Evolutionary conservation across 345 rosid genomes (phyloP), one percentile per base, ranked within the genome.

Genomic region (Geranium brycei): DNA sequence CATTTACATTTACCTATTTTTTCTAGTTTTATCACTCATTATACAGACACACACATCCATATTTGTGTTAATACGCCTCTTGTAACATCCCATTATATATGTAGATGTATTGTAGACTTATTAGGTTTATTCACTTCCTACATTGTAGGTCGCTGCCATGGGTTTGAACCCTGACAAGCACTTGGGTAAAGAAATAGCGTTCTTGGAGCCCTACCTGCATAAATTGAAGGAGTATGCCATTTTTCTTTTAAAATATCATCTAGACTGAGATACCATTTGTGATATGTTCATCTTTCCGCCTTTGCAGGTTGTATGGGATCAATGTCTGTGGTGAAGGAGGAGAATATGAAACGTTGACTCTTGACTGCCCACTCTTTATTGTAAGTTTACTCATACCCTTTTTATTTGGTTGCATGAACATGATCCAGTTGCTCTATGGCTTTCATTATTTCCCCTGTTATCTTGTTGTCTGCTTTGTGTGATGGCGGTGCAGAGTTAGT

Each of bases 241-340:
- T 62, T 60, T 58, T 51, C 17, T 28, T 32, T 53, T 58, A 17
- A 4, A 38, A 19, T 17, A 19, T 68, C 14, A 64, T 61, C 15
- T 64, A 11, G n/a, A 31, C 0, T 17, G 64, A 16, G 62, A 66
- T 17, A 12, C 5, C 47, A 32, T 17, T 32, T 8, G 5, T 13
- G 1, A 56, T 58, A 10, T 31, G 4, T 57, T 32, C 35, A 3
- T 41, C 11, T 17, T 19, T 60, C 31, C 18, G 15, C 66, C 60
- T 55, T 72, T 68, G 18, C 81, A 95, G 99, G 70, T 67, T 83
- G 71, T 95, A 91, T 77, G 95, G 99, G 64, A 79, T 86, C 61
- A 95, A 95, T 73, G 91, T 95, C 12, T 95, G 97, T 68, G 97
- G 99, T 62, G 99, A 95, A 79, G 99, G 97, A 80, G 97, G 99